Base-by-base conservation (phyloP, 176 grass and related monocot genomes). In the Oryza brachyantha region DNA sequence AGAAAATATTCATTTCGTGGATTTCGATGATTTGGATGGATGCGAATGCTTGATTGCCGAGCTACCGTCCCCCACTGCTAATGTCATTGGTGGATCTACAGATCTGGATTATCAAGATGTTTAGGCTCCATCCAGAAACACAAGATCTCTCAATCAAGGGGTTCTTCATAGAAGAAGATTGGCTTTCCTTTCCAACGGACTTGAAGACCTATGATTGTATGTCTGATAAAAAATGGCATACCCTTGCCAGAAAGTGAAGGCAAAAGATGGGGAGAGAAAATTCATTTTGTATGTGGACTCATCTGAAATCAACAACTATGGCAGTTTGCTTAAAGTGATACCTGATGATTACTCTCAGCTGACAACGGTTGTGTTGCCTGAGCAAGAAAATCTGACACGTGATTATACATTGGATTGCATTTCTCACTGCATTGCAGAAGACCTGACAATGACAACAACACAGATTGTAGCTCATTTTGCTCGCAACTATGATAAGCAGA, bases 51-150 rank as follows among this genome's bases (percentile, higher is more conserved):
- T 69, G 0, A 3, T 31, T 25, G 29, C 29, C 0, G 58, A 73
- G 57, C 40, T 82, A 0, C 68, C n/a, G 1, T 54, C 68, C 52
- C 40, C 58, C 79, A 21, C 8, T 32, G 13, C 52, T 69, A 16
- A 82, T 81, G 67, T 38, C 79, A 38, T 11, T 82, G 36, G 55
- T 82, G 58, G 68, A 82, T 5, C 29, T 82, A 14, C 68, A 73
- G 58, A n/a, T 32, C 29, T 82, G 79, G 65, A 28, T 82, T 29
- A 37, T 82, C 28, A 64, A 13, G 68, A 3, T 82, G 29, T 52
- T 82, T 1, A 13, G 22, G n/a, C 40, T 82, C 14, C 68, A 82
- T 27, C 68, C 79, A 28, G 68, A 82, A 27, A 73, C 79, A 17
- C 79, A 82, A 34, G 65, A 81, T 36, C 27, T 81, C 28, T 0